Evolutionary conservation across 2,329 filamentous ascomycete species (phyloP).

Genomic region (Orbilia javanica): DNA sequence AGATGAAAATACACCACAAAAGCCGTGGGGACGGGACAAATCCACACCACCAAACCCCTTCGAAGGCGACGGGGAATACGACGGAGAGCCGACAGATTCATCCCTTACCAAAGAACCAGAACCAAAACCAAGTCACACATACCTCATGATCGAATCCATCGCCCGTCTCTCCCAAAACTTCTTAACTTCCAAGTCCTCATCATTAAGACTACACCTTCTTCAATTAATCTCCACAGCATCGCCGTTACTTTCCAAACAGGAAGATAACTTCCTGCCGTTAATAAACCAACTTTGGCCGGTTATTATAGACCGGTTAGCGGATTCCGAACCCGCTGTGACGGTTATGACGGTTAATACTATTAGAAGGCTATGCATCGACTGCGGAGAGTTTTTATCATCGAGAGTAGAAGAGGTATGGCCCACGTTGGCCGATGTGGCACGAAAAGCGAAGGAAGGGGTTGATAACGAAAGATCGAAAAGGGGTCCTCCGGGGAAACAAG

Average conservation of each 20-base stretch:
- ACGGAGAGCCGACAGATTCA: slow-evolving; percentile 64
- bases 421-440: slow-evolving; percentile 66
- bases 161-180: slow-evolving; percentile 88
- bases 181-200: slow-evolving; percentile 84
- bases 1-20: slow-evolving; percentile 62
- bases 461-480: slow-evolving; percentile 52
- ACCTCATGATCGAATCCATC: slow-evolving; percentile 84
- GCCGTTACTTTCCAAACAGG: slow-evolving; percentile 78
- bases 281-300: slow-evolving; percentile 94
- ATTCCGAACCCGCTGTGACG: slow-evolving; percentile 76
- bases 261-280: slow-evolving; percentile 86
- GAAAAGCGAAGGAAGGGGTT: slow-evolving; percentile 50
- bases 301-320: slow-evolving; percentile 76
- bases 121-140: slow-evolving; percentile 80
- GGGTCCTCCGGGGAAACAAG: slow-evolving; percentile 18
- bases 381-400: slow-evolving; percentile 83
- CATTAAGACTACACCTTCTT: slow-evolving; percentile 82
- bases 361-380: slow-evolving; percentile 75
- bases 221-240: slow-evolving; percentile 80
- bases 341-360: slow-evolving; percentile 79
- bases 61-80: slow-evolving; percentile 49
- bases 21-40: slow-evolving; percentile 65
- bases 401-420: slow-evolving; percentile 81
- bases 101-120: slow-evolving; percentile 68
- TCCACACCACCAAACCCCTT: slow-evolving; percentile 62